Evolutionary conservation across 192 early-diverging fungal species (phyloP).

Genomic region (Coemansia sp.): DNA sequence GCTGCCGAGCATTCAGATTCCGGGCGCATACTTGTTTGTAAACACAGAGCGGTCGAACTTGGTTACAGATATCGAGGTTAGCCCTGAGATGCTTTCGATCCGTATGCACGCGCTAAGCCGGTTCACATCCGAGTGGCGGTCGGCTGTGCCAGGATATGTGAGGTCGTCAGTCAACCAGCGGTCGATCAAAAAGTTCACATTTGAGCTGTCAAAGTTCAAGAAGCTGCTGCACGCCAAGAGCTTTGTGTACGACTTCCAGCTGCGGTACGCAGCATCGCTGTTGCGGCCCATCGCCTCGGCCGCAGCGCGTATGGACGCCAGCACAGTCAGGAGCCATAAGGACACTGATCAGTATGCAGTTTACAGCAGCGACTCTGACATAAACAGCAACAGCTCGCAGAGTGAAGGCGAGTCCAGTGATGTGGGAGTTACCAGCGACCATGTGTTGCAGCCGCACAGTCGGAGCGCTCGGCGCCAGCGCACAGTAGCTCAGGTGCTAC

Average conservation of each 20-base stretch:
- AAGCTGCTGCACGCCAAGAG: conserved; percentile 55
- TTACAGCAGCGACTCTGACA: conserved; percentile 43
- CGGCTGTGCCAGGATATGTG: conserved; percentile 47
- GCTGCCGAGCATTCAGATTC: conserved; percentile 39
- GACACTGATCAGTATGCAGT: conserved; percentile 9
- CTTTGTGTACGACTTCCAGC: conserved; percentile 58
- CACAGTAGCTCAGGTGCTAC: conserved; percentile 42
- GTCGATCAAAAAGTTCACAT: conserved; percentile 52
- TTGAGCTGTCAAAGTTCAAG: conserved; percentile 53
- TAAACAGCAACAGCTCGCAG: conserved; percentile 10
- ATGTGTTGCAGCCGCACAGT: not conserved
- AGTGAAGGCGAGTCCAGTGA: conserved; percentile 21
- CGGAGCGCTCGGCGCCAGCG: conserved; percentile 4
- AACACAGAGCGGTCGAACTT: conserved; percentile 49
- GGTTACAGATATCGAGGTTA: conserved; percentile 48
- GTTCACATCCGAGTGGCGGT: conserved; percentile 52
- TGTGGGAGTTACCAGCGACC: conserved; percentile 11
- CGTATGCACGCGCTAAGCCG: conserved; percentile 50
- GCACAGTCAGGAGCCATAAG: not conserved
- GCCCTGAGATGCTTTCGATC: conserved; percentile 46
- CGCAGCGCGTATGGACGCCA: not conserved
- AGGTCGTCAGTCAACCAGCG: conserved; percentile 37
- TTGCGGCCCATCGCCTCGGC: conserved; percentile 20
- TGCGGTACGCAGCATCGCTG: conserved; percentile 44
- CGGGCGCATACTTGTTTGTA: conserved; percentile 48